Evolutionary conservation across 192 early-diverging fungal species (phyloP).

Genomic region (Gaertneriomyces semiglobifer): DNA sequence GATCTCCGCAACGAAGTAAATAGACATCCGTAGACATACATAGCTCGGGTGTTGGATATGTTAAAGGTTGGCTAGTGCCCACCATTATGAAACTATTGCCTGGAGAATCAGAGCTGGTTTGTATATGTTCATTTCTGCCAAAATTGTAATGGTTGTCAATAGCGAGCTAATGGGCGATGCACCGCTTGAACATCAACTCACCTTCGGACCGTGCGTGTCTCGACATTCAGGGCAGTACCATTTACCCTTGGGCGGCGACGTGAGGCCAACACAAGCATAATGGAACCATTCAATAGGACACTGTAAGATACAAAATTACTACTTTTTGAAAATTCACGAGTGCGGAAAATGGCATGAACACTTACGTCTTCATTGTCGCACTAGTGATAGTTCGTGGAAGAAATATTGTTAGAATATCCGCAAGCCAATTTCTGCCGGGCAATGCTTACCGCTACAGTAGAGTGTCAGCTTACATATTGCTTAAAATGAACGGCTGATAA

Average conservation of each 20-base stretch:
- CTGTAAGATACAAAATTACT: slow-evolving; percentile 31
- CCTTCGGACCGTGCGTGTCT: slow-evolving; percentile 33
- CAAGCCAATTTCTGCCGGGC: not conserved
- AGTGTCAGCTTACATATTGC: slow-evolving; percentile 4
- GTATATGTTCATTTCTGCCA: no score
- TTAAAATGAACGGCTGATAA: not conserved
- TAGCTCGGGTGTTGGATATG: no score
- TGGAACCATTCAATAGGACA: slow-evolving; percentile 99
- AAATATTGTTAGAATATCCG: not conserved
- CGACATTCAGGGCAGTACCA: slow-evolving; percentile 93
- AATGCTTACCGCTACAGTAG: slow-evolving; percentile 29
- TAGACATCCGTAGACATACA: no score
- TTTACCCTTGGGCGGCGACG: slow-evolving; percentile 81
- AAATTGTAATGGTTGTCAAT: no score
- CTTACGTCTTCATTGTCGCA: slow-evolving; percentile 78
- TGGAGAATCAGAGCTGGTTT: no score
- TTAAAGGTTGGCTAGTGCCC: no score
- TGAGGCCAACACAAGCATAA: slow-evolving; percentile 85
- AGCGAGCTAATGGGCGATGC: no score
- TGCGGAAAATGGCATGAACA: not conserved
- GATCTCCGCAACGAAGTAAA: no score
- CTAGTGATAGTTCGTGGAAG: slow-evolving; percentile 7
- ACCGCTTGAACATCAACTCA: not conserved
- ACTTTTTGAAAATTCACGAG: not conserved
- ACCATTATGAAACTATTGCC: no score